These are phyloP conservation scores for Evernia prunastri DNA, from an alignment of 495 filamentous ascomycete genomes.

Conservation along the genomic window DNA sequence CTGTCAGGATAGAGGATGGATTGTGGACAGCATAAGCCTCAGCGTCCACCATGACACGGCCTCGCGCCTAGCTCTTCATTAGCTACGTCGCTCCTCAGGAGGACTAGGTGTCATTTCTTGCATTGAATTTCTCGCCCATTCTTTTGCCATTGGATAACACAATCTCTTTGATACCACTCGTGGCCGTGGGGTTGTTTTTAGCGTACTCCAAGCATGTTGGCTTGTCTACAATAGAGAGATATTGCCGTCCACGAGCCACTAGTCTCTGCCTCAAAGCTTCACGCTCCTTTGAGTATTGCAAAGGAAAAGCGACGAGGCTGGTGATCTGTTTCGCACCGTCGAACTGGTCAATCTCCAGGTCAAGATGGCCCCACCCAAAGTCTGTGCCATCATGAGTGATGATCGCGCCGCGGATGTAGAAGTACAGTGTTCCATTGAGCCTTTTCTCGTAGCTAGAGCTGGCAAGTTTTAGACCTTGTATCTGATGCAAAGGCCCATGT, in stretches of 20 bases:
- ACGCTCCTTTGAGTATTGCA: background rate
- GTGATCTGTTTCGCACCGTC: background rate
- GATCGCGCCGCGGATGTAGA: background rate
- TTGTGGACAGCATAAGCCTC: conserved; percentile 1
- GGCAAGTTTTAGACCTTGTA: background rate
- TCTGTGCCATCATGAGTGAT: conserved; percentile 3
- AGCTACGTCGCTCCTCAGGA: background rate
- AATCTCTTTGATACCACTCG: background rate
- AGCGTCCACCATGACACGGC: background rate
- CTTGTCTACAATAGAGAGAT: background rate
- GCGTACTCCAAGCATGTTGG: conserved; percentile 2
- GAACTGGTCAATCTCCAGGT: background rate
- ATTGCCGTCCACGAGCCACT: background rate
- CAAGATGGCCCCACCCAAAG: background rate
- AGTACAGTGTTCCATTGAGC: background rate
- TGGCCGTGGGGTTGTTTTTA: background rate
- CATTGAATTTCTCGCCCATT: background rate
- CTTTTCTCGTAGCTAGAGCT: background rate
- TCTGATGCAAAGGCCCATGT: conserved; percentile 2
- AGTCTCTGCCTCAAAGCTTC: background rate
- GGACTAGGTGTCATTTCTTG: background rate
- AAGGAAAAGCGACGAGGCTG: conserved; percentile 1
- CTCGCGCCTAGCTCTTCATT: background rate
- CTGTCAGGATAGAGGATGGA: background rate
- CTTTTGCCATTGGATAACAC: background rate